These are phyloP conservation scores for Pulveroboletus sp. DNA, from an alignment of 1,284 basidiomycete genomes.

Conservation along the genomic window DNA sequence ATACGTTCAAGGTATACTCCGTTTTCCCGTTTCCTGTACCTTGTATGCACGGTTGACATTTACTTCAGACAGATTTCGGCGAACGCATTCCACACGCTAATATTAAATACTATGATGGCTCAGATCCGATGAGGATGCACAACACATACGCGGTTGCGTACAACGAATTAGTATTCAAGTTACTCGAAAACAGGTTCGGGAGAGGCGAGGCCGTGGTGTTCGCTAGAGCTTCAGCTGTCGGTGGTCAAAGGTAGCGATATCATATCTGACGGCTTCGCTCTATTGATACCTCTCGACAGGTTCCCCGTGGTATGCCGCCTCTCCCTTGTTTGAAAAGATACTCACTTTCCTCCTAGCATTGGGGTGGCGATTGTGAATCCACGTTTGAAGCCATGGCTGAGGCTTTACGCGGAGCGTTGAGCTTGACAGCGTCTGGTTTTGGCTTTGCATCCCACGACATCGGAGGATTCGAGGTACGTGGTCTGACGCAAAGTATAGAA, in stretches of 20 bases:
- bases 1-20: slow-evolving; percentile 60
- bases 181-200: slow-evolving; percentile 61
- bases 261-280: slow-evolving; percentile 3
- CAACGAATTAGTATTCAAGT: slow-evolving; percentile 68
- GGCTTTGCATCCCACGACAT: slow-evolving; percentile 76
- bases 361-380: slow-evolving; percentile 79
- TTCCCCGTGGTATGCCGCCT: slow-evolving; percentile 20
- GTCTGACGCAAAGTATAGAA: not conserved
- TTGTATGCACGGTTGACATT: not conserved
- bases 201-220: slow-evolving; percentile 70
- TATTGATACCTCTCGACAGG: slow-evolving; percentile 9
- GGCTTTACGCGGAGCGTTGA: slow-evolving; percentile 66
- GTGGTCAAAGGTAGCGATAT: slow-evolving; percentile 58
- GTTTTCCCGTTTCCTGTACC: not conserved
- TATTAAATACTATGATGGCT: slow-evolving; percentile 67
- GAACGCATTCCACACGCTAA: slow-evolving; percentile 63
- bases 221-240: slow-evolving; percentile 64
- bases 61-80: slow-evolving; percentile 66
- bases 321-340: not conserved
- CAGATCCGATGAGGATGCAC: slow-evolving; percentile 67
- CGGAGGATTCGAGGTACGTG: slow-evolving; percentile 64
- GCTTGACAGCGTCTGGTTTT: slow-evolving; percentile 68
- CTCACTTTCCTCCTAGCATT: slow-evolving; percentile 49
- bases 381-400: slow-evolving; percentile 81
- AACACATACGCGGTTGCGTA: slow-evolving; percentile 68